Evolutionary conservation across 306 rosid genomes (phyloP).

Genomic region (Rosa chinensis): DNA sequence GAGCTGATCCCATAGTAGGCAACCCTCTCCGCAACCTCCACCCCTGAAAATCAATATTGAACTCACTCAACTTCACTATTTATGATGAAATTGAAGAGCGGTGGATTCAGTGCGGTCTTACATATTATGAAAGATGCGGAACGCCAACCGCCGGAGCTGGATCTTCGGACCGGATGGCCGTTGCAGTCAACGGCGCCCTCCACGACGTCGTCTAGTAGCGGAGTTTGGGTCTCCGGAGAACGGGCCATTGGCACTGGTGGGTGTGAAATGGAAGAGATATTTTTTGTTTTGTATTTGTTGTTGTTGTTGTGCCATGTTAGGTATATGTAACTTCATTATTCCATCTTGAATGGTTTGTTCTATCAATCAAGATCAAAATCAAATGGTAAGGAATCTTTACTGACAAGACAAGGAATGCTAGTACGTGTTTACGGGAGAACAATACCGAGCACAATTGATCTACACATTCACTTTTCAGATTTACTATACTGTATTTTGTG

Average conservation of each 20-base stretch:
- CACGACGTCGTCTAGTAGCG: conserved; percentile 17
- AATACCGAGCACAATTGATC: too few species aligned
- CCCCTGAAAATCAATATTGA: conserved; percentile 19
- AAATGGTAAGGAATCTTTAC: too few species aligned
- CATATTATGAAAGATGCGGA: conserved; percentile 42
- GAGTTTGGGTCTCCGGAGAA: not conserved
- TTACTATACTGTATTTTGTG: not conserved
- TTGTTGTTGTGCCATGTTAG: too few species aligned
- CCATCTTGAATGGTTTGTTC: too few species aligned
- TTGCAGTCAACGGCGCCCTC: conserved; percentile 32
- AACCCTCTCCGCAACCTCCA: conserved; percentile 41
- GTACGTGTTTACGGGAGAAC: too few species aligned
- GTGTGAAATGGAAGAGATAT: too few species aligned
- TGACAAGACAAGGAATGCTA: too few species aligned
- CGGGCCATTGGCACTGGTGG: not conserved
- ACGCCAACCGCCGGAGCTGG: conserved; percentile 45
- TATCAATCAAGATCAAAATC: too few species aligned
- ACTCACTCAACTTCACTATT: too few species aligned
- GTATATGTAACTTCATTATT: too few species aligned
- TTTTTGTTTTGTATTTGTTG: too few species aligned
- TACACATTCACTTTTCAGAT: too few species aligned
- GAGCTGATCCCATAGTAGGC: conserved; percentile 37
- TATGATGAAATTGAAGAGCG: not conserved
- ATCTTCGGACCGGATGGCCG: conserved; percentile 34
- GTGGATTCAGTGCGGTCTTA: not conserved